Evolutionary conservation across 2,329 filamentous ascomycete species (phyloP).

Genomic region (Penicillium brevicompactum): DNA sequence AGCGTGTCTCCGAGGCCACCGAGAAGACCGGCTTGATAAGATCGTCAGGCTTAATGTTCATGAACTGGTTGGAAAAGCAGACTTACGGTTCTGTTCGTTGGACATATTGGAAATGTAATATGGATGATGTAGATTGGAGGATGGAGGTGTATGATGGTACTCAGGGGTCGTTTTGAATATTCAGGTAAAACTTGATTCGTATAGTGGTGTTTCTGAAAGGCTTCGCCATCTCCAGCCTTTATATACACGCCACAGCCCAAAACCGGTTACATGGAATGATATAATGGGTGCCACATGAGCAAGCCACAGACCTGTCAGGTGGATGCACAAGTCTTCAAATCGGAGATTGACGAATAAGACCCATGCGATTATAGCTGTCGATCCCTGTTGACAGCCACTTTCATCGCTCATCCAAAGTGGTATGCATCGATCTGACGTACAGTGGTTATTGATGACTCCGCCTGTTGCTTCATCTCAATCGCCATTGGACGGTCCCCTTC

Average conservation of each 20-base stretch:
- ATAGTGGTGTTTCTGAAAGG: too few species aligned
- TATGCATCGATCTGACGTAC: conserved; percentile 19
- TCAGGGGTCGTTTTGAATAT: too few species aligned
- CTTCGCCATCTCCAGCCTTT: not conserved
- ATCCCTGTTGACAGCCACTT: not conserved
- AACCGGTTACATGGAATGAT: conserved; percentile 23
- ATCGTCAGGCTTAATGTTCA: not conserved
- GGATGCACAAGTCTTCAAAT: not conserved
- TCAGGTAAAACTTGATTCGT: too few species aligned
- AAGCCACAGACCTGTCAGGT: conserved; percentile 13
- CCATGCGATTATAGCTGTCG: not conserved
- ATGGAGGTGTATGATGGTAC: too few species aligned
- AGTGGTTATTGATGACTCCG: not conserved
- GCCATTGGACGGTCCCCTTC: conserved; percentile 12
- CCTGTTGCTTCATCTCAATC: not conserved
- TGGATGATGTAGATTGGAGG: not conserved
- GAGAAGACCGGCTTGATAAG: conserved; percentile 23
- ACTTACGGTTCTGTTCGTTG: conserved; percentile 17
- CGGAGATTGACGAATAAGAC: not conserved
- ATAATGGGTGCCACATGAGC: conserved; percentile 18
- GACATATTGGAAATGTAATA: conserved; percentile 8
- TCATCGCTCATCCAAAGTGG: not conserved
- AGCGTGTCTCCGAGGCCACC: conserved; percentile 31
- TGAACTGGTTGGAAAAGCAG: not conserved
- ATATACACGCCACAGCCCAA: conserved; percentile 3